Evolutionary conservation across 2,329 filamentous ascomycete species (phyloP).

Genomic region (Monilinia polystroma): DNA sequence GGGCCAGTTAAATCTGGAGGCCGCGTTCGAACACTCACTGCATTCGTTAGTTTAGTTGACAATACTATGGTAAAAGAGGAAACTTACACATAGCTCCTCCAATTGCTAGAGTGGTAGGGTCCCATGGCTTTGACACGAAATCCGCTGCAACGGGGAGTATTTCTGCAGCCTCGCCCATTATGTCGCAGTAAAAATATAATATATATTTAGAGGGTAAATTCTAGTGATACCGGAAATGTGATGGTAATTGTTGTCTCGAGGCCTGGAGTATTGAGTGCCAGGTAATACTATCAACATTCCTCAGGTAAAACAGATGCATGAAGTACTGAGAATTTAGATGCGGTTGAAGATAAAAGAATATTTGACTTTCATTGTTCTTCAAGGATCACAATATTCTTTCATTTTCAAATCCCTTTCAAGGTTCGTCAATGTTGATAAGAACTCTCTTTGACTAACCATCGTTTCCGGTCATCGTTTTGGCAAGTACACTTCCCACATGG

Average conservation of each 20-base stretch:
- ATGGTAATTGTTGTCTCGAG: not conserved
- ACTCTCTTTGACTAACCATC: slow-evolving; percentile 8
- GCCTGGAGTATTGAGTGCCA: not conserved
- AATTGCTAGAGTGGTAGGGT: slow-evolving; percentile 15
- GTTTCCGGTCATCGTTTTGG: slow-evolving; percentile 6
- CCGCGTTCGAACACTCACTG: not conserved
- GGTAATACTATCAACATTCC: not conserved
- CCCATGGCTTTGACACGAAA: slow-evolving; percentile 11
- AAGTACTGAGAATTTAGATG: not conserved
- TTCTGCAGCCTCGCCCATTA: not conserved
- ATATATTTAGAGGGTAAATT: not conserved
- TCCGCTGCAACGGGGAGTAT: not conserved
- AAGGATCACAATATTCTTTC: slow-evolving; percentile 6
- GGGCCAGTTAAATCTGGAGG: slow-evolving; percentile 21
- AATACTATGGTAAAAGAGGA: not conserved
- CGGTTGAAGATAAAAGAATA: not conserved
- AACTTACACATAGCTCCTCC: slow-evolving; percentile 13
- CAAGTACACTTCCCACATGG: not conserved
- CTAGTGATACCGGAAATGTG: not conserved
- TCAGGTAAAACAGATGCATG: not conserved
- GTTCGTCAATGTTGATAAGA: not conserved
- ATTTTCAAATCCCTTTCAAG: not conserved
- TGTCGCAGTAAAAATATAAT: not conserved
- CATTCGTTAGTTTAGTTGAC: not conserved
- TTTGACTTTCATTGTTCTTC: not conserved